Conservation (phyloP, 257 asterid species). For the Fraxinus pennsylvanica region DNA sequence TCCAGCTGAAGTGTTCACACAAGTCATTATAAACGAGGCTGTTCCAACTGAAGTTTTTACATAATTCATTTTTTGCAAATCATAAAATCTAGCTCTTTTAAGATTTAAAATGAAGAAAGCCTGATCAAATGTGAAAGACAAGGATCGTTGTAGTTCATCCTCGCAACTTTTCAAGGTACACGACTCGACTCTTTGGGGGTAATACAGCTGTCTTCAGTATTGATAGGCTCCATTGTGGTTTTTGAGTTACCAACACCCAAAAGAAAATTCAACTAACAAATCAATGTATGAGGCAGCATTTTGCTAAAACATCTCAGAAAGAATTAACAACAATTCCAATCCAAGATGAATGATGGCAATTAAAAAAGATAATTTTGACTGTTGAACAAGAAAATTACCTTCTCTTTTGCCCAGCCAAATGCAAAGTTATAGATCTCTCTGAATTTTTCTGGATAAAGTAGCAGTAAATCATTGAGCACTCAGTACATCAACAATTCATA, state of each 20-base stretch:
- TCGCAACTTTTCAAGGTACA: not conserved
- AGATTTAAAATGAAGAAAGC: not conserved
- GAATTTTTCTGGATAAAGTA: conserved; percentile 10
- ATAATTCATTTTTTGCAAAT: not conserved
- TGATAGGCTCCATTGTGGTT: not conserved
- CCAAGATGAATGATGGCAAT: conserved; percentile 15
- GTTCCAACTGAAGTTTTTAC: not conserved
- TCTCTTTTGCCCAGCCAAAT: conserved; percentile 99
- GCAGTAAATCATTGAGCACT: conserved; percentile 13
- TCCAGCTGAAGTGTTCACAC: not conserved
- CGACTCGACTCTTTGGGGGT: not conserved
- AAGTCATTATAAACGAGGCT: not conserved
- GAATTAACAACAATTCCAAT: conserved; percentile 14
- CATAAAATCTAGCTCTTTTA: too few species aligned
- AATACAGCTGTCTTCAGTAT: not conserved
- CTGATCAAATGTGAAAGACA: conserved; percentile 4
- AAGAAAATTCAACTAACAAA: not conserved
- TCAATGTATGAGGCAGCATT: not conserved
- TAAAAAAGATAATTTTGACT: not conserved
- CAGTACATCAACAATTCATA: not conserved
- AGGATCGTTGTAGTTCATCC: not conserved
- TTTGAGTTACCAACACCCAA: not conserved
- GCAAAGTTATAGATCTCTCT: conserved; percentile 45
- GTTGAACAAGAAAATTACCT: conserved; percentile 48
- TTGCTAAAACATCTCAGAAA: not conserved